Evolutionary conservation across 2,329 filamentous ascomycete genomes (phyloP).

Genomic region (Cyanodermella asteris): DNA sequence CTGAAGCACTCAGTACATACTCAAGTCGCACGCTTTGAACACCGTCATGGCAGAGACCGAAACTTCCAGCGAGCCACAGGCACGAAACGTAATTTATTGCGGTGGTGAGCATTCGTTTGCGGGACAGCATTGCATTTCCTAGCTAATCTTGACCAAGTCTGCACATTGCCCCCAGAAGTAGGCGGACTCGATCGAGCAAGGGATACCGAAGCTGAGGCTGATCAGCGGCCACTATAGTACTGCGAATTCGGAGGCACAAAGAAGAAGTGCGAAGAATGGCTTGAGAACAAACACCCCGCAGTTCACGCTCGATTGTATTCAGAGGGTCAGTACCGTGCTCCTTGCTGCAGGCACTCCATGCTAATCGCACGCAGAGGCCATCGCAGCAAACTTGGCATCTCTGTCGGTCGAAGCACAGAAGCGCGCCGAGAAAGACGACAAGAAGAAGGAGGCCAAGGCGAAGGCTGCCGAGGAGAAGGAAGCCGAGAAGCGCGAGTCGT

Average conservation of each 20-base stretch:
- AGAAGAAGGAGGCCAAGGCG: conserved; percentile 92
- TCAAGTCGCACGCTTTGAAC: too few relatives aligned
- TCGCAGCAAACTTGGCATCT: conserved; percentile 64
- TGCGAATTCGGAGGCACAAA: conserved; percentile 95
- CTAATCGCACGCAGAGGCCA: conserved; percentile 34
- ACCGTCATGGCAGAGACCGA: conserved; percentile 3
- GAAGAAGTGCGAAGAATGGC: conserved; percentile 95
- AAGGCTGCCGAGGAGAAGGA: conserved; percentile 68
- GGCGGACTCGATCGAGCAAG: conserved; percentile 14
- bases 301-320: conserved; percentile 72
- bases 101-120: conserved; percentile 24
- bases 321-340: conserved; percentile 34
- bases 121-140: not conserved
- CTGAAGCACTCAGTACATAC: too few relatives aligned
- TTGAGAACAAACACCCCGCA: conserved; percentile 48
- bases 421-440: conserved; percentile 82
- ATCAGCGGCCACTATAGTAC: conserved; percentile 39
- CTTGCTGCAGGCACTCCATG: not conserved
- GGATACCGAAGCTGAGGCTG: conserved; percentile 5
- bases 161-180: conserved; percentile 46
- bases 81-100: conserved; percentile 38
- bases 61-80: conserved; percentile 19
- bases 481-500: conserved; percentile 59
- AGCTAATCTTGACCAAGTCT: conserved; percentile 22
- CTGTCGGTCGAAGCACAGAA: conserved; percentile 84